phyloP scores from a whole-genome alignment of 305 asterid species.

The Rubia balearica region DNA sequence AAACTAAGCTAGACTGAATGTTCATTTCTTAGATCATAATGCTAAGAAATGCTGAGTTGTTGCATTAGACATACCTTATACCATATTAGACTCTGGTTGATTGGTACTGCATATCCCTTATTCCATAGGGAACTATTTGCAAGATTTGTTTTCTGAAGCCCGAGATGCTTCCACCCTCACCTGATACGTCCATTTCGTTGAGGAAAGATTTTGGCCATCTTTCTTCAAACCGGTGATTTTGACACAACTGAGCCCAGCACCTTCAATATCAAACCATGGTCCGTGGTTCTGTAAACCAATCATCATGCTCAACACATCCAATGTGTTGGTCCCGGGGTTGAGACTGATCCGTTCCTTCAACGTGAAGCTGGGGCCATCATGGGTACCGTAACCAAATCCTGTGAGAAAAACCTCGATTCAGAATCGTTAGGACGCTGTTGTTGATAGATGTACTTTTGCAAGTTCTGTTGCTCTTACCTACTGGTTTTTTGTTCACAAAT shows the following conservation, averaged over 20 bases:
- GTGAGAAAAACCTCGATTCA: constrained; percentile 15
- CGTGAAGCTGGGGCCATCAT: constrained; percentile 53
- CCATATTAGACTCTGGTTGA: constrained; percentile 58
- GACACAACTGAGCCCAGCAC: constrained; percentile 58
- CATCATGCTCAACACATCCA: constrained; percentile 70
- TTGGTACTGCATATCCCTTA: constrained; percentile 33
- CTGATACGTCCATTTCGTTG: constrained; percentile 66
- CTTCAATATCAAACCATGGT: constrained; percentile 70
- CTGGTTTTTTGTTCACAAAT: constrained; percentile 54
- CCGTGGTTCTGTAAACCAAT: constrained; percentile 82
- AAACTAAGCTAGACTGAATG: not conserved
- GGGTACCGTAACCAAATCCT: constrained; percentile 68
- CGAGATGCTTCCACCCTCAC: constrained; percentile 66
- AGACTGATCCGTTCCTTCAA: constrained; percentile 36
- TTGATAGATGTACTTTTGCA: not conserved
- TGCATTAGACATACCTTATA: constrained; percentile 51
- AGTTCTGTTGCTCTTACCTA: constrained; percentile 33
- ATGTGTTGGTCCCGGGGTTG: constrained; percentile 46
- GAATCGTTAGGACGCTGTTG: not conserved
- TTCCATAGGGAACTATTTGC: constrained; percentile 67
- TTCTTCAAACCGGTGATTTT: constrained; percentile 32
- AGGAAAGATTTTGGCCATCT: constrained; percentile 40
- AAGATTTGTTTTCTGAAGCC: constrained; percentile 39
- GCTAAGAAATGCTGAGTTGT: constrained; percentile 1
- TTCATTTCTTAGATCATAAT: not conserved